Evolutionary conservation across 2,329 filamentous ascomycete species (phyloP).

Genomic region (Exophiala sp.): DNA sequence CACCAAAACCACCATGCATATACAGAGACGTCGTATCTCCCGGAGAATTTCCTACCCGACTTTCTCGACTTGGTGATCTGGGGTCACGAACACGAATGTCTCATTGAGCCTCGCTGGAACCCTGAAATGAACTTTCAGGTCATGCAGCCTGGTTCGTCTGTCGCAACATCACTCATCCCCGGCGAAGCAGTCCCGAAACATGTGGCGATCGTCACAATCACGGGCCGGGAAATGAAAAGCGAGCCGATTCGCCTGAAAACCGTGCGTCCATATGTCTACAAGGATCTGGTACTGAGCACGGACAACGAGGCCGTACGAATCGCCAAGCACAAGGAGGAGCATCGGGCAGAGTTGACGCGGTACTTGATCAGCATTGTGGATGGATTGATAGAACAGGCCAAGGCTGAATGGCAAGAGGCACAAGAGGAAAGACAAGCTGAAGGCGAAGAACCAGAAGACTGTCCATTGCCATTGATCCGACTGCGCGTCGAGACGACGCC

Average conservation of each 20-base stretch:
- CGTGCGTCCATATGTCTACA: slow-evolving; percentile 84
- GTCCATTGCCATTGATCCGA: slow-evolving; percentile 76
- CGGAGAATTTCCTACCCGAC: slow-evolving; percentile 84
- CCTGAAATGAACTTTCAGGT: slow-evolving; percentile 87
- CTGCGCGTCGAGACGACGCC: slow-evolving; percentile 80
- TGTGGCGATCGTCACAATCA: slow-evolving; percentile 77
- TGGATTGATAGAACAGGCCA: slow-evolving; percentile 79
- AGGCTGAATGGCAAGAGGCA: slow-evolving; percentile 70
- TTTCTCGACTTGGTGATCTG: slow-evolving; percentile 90
- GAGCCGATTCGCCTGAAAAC: slow-evolving; percentile 79
- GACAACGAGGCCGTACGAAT: slow-evolving; percentile 72
- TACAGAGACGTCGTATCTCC: slow-evolving; percentile 86
- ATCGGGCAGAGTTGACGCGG: slow-evolving; percentile 70
- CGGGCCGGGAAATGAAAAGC: slow-evolving; percentile 70
- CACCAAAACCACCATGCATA: slow-evolving; percentile 95
- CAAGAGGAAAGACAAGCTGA: slow-evolving; percentile 59
- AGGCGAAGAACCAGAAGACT: slow-evolving; percentile 45
- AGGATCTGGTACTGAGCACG: slow-evolving; percentile 69
- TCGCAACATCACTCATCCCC: slow-evolving; percentile 84
- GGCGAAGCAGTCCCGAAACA: slow-evolving; percentile 90
- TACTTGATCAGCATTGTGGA: slow-evolving; percentile 73
- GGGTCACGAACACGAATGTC: slow-evolving; percentile 96
- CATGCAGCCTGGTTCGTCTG: slow-evolving; percentile 94
- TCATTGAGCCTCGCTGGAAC: slow-evolving; percentile 78
- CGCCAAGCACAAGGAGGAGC: slow-evolving; percentile 74